Evolutionary conservation across 2,329 filamentous ascomycete species (phyloP).

Genomic region (Fusarium compactum): DNA sequence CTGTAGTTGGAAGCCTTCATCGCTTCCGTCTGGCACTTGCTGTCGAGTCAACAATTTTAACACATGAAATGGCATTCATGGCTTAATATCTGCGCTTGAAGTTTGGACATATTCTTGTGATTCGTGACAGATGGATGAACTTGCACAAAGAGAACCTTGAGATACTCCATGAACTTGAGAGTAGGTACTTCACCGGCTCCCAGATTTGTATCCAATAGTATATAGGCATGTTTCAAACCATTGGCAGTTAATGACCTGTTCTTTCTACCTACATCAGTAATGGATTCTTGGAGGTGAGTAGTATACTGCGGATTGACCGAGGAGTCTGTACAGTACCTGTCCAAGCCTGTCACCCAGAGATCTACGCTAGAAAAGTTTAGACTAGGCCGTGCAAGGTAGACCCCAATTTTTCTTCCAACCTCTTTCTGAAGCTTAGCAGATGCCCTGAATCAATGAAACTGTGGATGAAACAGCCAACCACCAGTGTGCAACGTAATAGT

Average conservation of each 20-base stretch:
- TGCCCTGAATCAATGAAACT: slow-evolving; percentile 13
- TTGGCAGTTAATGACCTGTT: background rate
- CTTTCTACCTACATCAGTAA: background rate
- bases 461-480: slow-evolving; percentile 26
- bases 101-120: slow-evolving; percentile 20
- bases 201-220: too few relatives aligned
- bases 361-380: slow-evolving; percentile 26
- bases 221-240: background rate
- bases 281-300: background rate
- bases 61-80: slow-evolving; percentile 11
- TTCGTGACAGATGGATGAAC: slow-evolving; percentile 23
- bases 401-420: slow-evolving; percentile 8
- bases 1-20: background rate
- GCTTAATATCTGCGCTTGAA: slow-evolving; percentile 10
- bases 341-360: slow-evolving; percentile 16
- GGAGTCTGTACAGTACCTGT: slow-evolving; percentile 13
- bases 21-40: slow-evolving; percentile 5
- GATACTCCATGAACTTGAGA: too few relatives aligned
- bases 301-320: slow-evolving; percentile 9
- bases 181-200: too few relatives aligned
- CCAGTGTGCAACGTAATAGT: background rate
- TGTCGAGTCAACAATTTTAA: background rate
- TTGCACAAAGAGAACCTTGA: too few relatives aligned
- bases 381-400: slow-evolving; percentile 34
- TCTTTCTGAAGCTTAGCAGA: slow-evolving; percentile 4